Base-by-base conservation (phyloP, 768 basidiomycete species). In the Hygrophorus russula region DNA sequence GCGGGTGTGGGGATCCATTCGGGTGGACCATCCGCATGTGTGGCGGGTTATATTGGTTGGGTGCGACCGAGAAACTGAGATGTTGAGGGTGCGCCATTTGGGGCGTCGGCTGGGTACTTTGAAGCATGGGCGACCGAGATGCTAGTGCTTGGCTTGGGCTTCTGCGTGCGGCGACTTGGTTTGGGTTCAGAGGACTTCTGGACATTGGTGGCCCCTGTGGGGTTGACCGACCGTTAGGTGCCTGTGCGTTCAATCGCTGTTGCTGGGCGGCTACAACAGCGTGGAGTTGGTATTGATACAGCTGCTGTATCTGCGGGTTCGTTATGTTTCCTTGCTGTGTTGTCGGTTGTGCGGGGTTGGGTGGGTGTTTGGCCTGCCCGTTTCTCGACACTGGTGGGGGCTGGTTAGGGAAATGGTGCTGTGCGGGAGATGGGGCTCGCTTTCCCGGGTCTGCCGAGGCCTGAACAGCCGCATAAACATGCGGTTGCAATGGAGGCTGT, bases 111-210 rank as follows among this genome's bases (percentile, higher is more conserved):
- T 64, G 62, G 4, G 57, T 52, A 14, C 56, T 54, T 32, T 48
- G 51, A 1, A 58, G 58, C 54, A 63, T 53, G 2, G 60, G 61
- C 2, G 60, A 60, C 33, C 46, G 55, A 20, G 61, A 53, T 11
- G 57, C 54, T 12, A 61, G 45, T 11, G 55, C 52, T 41, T 63
- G 65, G 19, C 58, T 62, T 20, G 70, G 70, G 42, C 68, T 70
- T 34, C 48, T 58, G 9, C 66, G 60, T 18, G 52, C 51, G 10
- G 59, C 56, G 3, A 41, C 32, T 18, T 39, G 7, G 33, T 36
- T 44, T 42, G 49, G 39, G n/a, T 42, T 39, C 48, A 53, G 49
- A 7, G 49, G 51, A 14, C 45, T 52, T 32, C 51, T 51, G 2
- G 48, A 41, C 27, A 48, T 49, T n/a, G 51, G 35, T 27, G 24